Base-by-base conservation (phyloP, 352 stramenopile genomes). In the Globisporangium paddicum region DNA sequence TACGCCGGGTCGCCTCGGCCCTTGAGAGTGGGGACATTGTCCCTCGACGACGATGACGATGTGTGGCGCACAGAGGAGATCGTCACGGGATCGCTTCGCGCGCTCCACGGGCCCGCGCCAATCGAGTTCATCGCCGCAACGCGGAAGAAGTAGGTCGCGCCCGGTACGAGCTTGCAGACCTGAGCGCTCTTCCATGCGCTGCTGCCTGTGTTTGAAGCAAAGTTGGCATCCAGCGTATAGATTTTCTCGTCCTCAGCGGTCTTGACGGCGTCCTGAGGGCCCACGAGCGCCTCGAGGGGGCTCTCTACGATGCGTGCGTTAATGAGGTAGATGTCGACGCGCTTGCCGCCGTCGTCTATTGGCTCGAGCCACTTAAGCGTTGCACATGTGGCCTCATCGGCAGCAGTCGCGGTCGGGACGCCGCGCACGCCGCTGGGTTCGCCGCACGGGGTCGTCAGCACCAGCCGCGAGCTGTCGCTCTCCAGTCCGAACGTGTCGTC, bases 71-170 rank as follows among this genome's bases (percentile, higher is more conserved):
- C 50, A 37, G 47, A 64, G 18, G 42, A 35, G 26, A 66, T 56
- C 9, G 48, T 26, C 19, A 79, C 55, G 8, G 71, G 61, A 19
- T 62, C 59, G 30, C 80, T 90, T 2, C 58, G 54, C 3, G 62
- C 46, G 40, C 75, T 92, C 76, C 82, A 91, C 9, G 58, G 14
- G 2, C 80, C 69, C n/a, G 64, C 58, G 25, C 82, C 79, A 30
- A 91, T 62, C n/a, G 48, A 50, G 60, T 92, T 92, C 44, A 86
- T 77, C 3, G 80, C 85, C 0, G 82, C 80, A 35, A 90, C 68
- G 9, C 78, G 80, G 54, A 94, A 70, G 5, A 68, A 68, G 50
- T 89, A 86, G 2, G 30, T 60, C 8, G 61, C 47, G 1, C 62
- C 65, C 37, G 78, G 67, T 34, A 87, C 62, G 10, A 90, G 57